Conservation (phyloP, 2,329 filamentous ascomycete genomes). For the Clonostachys rosea region DNA sequence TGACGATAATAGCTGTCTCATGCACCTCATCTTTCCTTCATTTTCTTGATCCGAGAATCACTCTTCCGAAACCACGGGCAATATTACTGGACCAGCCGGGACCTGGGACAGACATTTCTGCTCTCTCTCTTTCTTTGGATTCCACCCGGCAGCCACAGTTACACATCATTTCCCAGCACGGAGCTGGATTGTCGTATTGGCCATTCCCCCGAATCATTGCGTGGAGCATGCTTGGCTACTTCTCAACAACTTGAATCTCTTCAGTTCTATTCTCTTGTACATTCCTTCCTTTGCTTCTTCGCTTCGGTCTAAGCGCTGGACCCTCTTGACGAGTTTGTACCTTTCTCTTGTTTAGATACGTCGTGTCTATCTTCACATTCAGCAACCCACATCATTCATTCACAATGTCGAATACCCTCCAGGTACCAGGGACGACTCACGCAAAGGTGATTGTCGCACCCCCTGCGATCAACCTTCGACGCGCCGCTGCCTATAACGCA, state of each 20-base stretch:
- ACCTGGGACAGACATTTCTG: too few species aligned
- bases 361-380: too few species aligned
- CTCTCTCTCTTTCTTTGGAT: conserved; percentile 10
- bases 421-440: conserved; percentile 13
- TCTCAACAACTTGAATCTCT: not conserved
- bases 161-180: conserved; percentile 6
- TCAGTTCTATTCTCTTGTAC: not conserved
- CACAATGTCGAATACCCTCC: too few species aligned
- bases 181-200: not conserved
- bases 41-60: too few species aligned
- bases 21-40: too few species aligned
- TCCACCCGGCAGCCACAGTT: too few species aligned
- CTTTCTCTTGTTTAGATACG: too few species aligned
- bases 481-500: conserved; percentile 51
- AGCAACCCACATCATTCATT: too few species aligned
- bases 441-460: conserved; percentile 47
- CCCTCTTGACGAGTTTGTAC: not conserved
- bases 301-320: not conserved
- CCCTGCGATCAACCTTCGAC: conserved; percentile 54
- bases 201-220: not conserved
- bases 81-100: too few species aligned
- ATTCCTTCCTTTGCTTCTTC: not conserved
- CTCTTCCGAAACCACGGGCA: too few species aligned
- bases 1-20: too few species aligned
- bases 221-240: not conserved